Conservation (phyloP, 2,329 filamentous ascomycete species). For the Teratosphaeria gauchensis region DNA sequence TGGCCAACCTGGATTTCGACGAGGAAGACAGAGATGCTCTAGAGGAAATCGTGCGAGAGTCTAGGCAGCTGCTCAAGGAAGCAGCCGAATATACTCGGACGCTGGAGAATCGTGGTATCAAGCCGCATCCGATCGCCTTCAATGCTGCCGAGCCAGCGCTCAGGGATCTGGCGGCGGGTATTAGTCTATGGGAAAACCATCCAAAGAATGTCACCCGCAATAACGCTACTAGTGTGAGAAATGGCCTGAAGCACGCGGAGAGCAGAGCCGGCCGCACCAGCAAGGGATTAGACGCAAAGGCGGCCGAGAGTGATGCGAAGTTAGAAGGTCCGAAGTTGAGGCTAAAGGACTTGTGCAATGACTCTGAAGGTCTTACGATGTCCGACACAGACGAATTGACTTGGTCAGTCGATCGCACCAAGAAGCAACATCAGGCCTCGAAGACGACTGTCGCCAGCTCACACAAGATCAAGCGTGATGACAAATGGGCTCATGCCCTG, state of each 20-base stretch:
- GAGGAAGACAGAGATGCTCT: background rate
- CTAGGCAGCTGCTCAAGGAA: background rate
- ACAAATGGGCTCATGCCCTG: too few species aligned
- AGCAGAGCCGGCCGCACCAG: background rate
- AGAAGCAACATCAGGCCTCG: background rate
- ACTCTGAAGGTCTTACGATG: background rate
- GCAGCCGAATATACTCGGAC: background rate
- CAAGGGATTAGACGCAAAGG: background rate
- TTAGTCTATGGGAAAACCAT: background rate
- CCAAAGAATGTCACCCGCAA: background rate
- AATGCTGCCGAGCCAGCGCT: background rate
- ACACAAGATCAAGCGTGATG: too few species aligned
- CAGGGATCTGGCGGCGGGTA: background rate
- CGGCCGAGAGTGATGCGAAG: background rate
- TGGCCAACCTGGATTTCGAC: background rate
- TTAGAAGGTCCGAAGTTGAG: background rate
- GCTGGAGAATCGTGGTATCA: background rate
- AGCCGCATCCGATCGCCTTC: background rate
- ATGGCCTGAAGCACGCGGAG: background rate
- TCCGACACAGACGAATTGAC: background rate
- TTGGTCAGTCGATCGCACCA: background rate
- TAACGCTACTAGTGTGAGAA: background rate
- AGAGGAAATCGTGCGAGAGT: background rate
- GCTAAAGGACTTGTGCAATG: background rate
- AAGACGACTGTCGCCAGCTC: background rate